phyloP scores from a whole-genome alignment of 768 basidiomycete genomes.

The Tricholoma furcatifolium region DNA sequence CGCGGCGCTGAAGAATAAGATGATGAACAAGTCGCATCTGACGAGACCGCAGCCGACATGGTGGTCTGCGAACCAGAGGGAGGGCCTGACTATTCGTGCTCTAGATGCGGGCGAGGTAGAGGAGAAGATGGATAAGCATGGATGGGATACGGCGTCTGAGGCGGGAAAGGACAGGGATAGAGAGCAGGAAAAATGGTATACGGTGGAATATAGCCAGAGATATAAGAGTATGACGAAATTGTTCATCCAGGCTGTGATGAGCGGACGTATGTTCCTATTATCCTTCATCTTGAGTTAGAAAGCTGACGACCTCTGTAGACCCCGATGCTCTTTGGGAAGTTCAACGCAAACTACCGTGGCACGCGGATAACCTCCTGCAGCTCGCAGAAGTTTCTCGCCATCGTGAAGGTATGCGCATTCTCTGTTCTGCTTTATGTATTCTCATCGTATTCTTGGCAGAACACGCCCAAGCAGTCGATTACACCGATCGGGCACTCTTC shows the following conservation, averaged over 20 bases:
- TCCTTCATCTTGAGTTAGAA: neutral
- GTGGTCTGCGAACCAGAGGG: conserved; percentile 67
- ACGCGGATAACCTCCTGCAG: conserved; percentile 89
- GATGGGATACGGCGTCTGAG: conserved; percentile 27
- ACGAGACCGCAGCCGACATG: conserved; percentile 76
- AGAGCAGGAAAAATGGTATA: conserved; percentile 81
- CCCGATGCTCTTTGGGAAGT: conserved; percentile 78
- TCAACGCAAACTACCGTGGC: conserved; percentile 81
- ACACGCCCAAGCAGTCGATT: conserved; percentile 81
- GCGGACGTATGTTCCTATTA: conserved; percentile 62
- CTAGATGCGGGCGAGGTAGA: conserved; percentile 54
- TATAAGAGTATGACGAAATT: conserved; percentile 81
- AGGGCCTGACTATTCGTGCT: conserved; percentile 68
- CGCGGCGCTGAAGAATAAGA: conserved; percentile 34
- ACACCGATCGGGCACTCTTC: conserved; percentile 90
- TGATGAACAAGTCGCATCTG: conserved; percentile 58
- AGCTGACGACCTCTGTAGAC: conserved; percentile 40
- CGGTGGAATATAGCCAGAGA: conserved; percentile 79
- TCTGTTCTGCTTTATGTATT: neutral
- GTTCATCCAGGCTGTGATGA: conserved; percentile 79
- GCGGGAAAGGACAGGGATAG: neutral
- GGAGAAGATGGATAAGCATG: conserved; percentile 39
- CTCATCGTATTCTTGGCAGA: conserved; percentile 41
- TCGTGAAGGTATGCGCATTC: conserved; percentile 65
- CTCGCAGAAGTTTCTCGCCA: conserved; percentile 83